Evolutionary conservation across 768 basidiomycete genomes (phyloP).

Genomic region (Boletus vermiculosoides): DNA sequence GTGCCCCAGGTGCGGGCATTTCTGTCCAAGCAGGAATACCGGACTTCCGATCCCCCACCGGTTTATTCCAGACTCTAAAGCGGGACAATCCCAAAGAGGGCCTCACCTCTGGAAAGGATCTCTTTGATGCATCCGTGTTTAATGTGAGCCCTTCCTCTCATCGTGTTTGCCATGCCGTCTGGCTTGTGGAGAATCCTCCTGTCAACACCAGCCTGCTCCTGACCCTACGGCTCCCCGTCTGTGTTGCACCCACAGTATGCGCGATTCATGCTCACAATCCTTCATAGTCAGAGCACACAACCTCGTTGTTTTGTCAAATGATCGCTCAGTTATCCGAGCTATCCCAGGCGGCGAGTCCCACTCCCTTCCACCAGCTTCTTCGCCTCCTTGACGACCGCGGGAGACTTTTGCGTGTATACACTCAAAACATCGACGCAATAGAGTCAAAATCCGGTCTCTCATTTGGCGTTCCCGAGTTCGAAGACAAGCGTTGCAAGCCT

Average conservation of each 20-base stretch:
- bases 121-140: constrained; percentile 90
- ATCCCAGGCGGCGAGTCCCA: constrained; percentile 70
- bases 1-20: constrained; percentile 72
- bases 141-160: constrained; percentile 49
- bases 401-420: constrained; percentile 81
- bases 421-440: constrained; percentile 91
- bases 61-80: constrained; percentile 76
- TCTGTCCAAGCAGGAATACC: constrained; percentile 87
- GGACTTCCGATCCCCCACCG: constrained; percentile 81
- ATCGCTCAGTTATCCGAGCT: constrained; percentile 78
- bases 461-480: constrained; percentile 77
- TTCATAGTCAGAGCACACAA: constrained; percentile 67
- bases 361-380: constrained; percentile 76
- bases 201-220: not conserved
- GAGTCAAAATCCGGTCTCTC: constrained; percentile 85
- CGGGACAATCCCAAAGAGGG: constrained; percentile 72
- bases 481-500: constrained; percentile 53
- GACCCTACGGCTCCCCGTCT: not conserved
- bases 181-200: not conserved
- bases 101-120: constrained; percentile 75
- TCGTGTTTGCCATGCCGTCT: constrained; percentile 5
- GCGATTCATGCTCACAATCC: constrained; percentile 19
- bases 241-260: not conserved
- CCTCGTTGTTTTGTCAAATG: constrained; percentile 83
- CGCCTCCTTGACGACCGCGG: constrained; percentile 73